Base-by-base conservation (phyloP, 2,329 filamentous ascomycete species). In the Penicillium sp. region DNA sequence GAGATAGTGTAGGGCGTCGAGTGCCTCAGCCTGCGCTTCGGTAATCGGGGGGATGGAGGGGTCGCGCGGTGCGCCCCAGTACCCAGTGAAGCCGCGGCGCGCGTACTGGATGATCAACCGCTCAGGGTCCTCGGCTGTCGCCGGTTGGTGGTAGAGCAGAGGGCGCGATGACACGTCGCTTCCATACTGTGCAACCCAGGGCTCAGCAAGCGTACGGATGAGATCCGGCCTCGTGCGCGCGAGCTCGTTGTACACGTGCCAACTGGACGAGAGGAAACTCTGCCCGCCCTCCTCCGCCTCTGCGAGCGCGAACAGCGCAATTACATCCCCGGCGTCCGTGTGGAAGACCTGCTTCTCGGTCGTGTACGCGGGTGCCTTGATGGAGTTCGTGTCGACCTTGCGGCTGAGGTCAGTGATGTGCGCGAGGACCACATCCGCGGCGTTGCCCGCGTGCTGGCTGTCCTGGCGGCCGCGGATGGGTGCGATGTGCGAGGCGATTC, bases 391-490 rank as follows among this genome's bases (percentile, higher is more conserved):
- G 17, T 75, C 64, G 2, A 64, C 66, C 1, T 58, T 60, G 35
- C 64, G 58, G 38, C 69, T 76, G 5, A 90, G 76, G 67, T 91
- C 88, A 70, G 87, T 90, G 74, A 91, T 86, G 65, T 90, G 88
- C 7, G 81, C 78, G 3, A 88, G 73, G 5, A 87, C 82, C 0
- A 86, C 82, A 56, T 86, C 84, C 1, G 68, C 66, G 1, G 62
- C 57, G 11, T 66, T 58, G 11, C 54, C 64, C 7, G 60, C 21
- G 8, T 63, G 66, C 21, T 77, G 76, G 47, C 75, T 76, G 66
- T 82, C 77, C 66, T 83, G 81, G 1, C 78, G 73, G 3, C 76
- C 81, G 3, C 80, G 71, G 15, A 74, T 63, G 9, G 69, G 60
- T 6, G 72, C 80, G 41, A 82, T 75, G 64, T 83, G 77, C 5